phyloP scores from a whole-genome alignment of 2,329 filamentous ascomycete species.

The Fusarium virguliforme region DNA sequence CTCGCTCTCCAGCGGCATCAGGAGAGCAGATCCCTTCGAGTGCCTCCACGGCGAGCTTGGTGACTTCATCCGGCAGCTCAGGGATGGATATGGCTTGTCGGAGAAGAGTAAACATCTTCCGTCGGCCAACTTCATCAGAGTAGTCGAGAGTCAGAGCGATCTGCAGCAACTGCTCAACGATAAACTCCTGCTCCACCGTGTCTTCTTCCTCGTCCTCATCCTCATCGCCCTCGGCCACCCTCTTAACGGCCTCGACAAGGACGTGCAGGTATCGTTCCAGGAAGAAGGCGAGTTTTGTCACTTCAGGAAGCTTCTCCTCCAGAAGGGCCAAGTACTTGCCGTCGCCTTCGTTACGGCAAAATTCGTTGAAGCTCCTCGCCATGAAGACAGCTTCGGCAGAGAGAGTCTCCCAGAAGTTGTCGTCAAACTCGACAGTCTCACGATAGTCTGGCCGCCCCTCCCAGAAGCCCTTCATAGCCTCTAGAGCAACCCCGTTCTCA shows the following conservation, averaged over 20 bases:
- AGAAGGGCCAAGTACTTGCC: conserved; percentile 82
- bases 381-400: conserved; percentile 92
- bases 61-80: conserved; percentile 92
- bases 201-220: conserved; percentile 78
- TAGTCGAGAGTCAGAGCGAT: conserved; percentile 95
- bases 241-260: conserved; percentile 75
- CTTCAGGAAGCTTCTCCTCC: conserved; percentile 95
- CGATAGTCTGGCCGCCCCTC: conserved; percentile 88
- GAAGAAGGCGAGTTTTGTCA: conserved; percentile 90
- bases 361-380: conserved; percentile 93
- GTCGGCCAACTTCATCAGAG: conserved; percentile 94
- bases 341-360: conserved; percentile 82
- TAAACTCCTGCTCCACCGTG: conserved; percentile 91
- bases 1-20: conserved; percentile 80
- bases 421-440: conserved; percentile 79
- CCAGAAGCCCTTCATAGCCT: conserved; percentile 98
- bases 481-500: conserved; percentile 90
- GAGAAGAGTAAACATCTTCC: conserved; percentile 95
- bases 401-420: conserved; percentile 85
- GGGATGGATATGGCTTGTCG: conserved; percentile 88
- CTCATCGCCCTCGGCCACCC: conserved; percentile 69
- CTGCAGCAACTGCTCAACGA: conserved; percentile 94
- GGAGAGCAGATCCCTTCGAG: conserved; percentile 87
- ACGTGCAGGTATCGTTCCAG: conserved; percentile 84
- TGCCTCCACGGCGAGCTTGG: conserved; percentile 87